These are phyloP conservation scores for Cladosporium halotolerans DNA, from an alignment of 2,329 filamentous ascomycete genomes.

Conservation along the genomic window DNA sequence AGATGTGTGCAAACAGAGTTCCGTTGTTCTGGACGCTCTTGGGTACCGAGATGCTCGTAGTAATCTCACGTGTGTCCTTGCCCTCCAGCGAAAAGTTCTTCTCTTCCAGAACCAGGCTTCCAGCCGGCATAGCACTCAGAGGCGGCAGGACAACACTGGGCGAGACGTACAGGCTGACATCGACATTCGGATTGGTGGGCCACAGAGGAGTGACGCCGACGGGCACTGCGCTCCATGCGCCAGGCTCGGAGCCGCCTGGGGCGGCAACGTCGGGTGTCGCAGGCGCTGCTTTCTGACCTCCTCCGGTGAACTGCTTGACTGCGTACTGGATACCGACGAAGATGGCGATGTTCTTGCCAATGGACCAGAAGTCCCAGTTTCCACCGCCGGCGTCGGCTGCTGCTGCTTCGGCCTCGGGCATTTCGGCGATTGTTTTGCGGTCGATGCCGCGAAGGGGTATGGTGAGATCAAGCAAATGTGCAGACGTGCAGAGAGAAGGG, in stretches of 20 bases:
- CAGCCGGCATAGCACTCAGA: conserved; percentile 58
- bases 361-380: conserved; percentile 19
- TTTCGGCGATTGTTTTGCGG: not conserved
- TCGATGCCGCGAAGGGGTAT: not conserved
- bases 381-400: conserved; percentile 2
- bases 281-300: conserved; percentile 16
- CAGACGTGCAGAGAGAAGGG: not conserved
- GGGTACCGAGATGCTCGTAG: conserved; percentile 73
- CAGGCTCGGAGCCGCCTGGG: conserved; percentile 25
- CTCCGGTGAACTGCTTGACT: conserved; percentile 50
- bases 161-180: conserved; percentile 80
- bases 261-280: conserved; percentile 16
- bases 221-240: conserved; percentile 59
- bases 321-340: conserved; percentile 55
- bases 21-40: conserved; percentile 80
- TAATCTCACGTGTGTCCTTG: conserved; percentile 69
- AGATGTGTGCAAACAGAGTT: conserved; percentile 93
- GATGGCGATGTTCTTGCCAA: conserved; percentile 51
- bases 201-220: conserved; percentile 78
- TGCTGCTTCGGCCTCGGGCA: conserved; percentile 7
- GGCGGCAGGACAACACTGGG: conserved; percentile 63
- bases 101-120: conserved; percentile 71
- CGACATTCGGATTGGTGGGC: conserved; percentile 69
- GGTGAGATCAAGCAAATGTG: not conserved
- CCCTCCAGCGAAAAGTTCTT: conserved; percentile 58